Base-by-base conservation (phyloP, 163 green algal species). In the Chlorella variabilis region DNA sequence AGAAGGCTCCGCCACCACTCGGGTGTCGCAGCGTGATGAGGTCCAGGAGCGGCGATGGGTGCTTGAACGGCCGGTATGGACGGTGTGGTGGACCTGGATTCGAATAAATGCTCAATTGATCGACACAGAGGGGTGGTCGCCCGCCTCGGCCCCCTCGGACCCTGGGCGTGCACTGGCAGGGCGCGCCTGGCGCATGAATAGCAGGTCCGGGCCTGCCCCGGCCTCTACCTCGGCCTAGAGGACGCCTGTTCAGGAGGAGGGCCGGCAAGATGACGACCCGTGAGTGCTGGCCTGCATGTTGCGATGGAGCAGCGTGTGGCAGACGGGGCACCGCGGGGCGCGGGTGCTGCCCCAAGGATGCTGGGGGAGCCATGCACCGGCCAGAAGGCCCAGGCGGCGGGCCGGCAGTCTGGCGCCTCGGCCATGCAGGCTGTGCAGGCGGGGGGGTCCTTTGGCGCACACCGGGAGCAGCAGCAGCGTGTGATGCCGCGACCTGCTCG, bases 211-310 rank as follows among this genome's bases (percentile, higher is more conserved):
- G 67, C 67, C 67, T 39, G 67, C 41, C 27, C 27, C 41, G 4
- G 39, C 41, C 41, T 58, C 67, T 75, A n/a, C n/a, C 67, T 75
- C 39, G 39, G 36, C 34, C 18, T 21, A 18, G 54, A 15, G 45
- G 45, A 54, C 11, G 45, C 45, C 45, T 23, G 15, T 54, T 54
- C 15, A 34, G n/a, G 34, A 48, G 31, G 38, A 67, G 42, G 48
- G 75, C 15, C 38, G 25, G 41, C 75, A 80, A 61, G 11, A 85
- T 85, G 83, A 80, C 83, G 65, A 87, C 83, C 83, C 83, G 83
- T 87, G 65, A 87, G 83, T 75, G 48, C 76, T 31, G 38, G n/a
- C 45, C 25, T 21, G 23, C 49, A 25, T 59, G 20, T 25, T 38
- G 73, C 31, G 73, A 9, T 25, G 21, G 76, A 6, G 31, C 13